Evolutionary conservation across 495 filamentous ascomycete species (phyloP).

Genomic region (Daldinia decipiens): DNA sequence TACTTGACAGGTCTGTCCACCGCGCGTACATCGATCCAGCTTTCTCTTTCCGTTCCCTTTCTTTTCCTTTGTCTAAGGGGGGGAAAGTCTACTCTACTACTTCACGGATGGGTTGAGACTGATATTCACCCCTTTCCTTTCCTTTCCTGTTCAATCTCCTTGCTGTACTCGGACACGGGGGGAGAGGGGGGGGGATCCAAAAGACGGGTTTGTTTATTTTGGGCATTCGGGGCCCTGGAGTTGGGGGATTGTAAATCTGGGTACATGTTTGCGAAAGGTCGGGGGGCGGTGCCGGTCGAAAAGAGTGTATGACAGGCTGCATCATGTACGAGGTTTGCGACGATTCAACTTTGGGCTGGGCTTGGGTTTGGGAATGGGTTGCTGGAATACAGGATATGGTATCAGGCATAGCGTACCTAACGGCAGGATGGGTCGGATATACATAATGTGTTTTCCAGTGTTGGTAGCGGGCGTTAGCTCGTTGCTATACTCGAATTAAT

Average conservation of each 20-base stretch:
- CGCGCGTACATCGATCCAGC: background rate
- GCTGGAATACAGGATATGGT: background rate
- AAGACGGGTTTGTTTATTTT: background rate
- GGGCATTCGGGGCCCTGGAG: background rate
- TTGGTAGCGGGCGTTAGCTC: background rate
- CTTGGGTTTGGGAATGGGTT: background rate
- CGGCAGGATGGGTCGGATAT: background rate
- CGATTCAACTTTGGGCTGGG: background rate
- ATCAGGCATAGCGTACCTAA: background rate
- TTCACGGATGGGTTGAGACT: background rate
- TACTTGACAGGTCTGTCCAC: too few species aligned
- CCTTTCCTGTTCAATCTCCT: background rate
- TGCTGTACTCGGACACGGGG: background rate
- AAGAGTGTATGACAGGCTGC: background rate
- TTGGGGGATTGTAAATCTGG: conserved; percentile 2
- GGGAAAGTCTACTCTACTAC: background rate
- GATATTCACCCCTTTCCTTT: background rate
- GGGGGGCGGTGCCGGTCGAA: too few species aligned
- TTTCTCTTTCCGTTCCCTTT: background rate
- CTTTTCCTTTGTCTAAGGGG: background rate
- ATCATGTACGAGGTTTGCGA: conserved; percentile 2
- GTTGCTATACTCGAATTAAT: conserved; percentile 1
- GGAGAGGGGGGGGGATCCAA: background rate
- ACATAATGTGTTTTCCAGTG: background rate
- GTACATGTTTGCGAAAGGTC: background rate